These are phyloP conservation scores for Chimonanthus praecox DNA, from an alignment of 164 flowering plant genomes.

Conservation along the genomic window DNA sequence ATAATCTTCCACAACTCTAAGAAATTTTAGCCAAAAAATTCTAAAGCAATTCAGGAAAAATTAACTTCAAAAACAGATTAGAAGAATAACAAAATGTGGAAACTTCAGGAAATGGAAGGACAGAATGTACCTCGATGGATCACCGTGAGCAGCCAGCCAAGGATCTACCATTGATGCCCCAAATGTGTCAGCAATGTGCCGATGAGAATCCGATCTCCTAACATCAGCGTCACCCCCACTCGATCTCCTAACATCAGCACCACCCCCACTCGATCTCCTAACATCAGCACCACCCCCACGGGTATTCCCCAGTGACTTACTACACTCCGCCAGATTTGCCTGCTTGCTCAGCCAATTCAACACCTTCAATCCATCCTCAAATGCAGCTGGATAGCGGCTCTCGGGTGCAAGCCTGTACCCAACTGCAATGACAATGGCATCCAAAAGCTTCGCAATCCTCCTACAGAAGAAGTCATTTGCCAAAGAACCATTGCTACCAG, in stretches of 20 bases:
- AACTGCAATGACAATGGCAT: slow-evolving; percentile 70
- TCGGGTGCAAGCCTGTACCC: slow-evolving; percentile 89
- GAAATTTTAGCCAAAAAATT: no score
- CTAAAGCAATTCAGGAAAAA: background rate
- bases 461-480: slow-evolving; percentile 76
- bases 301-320: slow-evolving; percentile 41
- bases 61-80: background rate
- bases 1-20: background rate
- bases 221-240: slow-evolving; percentile 33
- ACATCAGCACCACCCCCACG: slow-evolving; percentile 32
- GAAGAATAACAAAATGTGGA: background rate
- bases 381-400: slow-evolving; percentile 68
- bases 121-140: slow-evolving; percentile 71
- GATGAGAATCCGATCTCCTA: slow-evolving; percentile 41
- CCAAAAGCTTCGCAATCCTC: slow-evolving; percentile 67
- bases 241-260: slow-evolving; percentile 36
- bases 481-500: slow-evolving; percentile 65
- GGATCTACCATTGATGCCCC: slow-evolving; percentile 98
- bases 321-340: slow-evolving; percentile 69
- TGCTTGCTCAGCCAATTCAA: slow-evolving; percentile 79
- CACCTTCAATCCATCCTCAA: slow-evolving; percentile 82
- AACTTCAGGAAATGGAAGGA: no score
- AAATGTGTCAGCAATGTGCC: slow-evolving; percentile 68
- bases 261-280: slow-evolving; percentile 34
- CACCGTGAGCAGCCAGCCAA: slow-evolving; percentile 97